phyloP scores from a whole-genome alignment of 495 filamentous ascomycete genomes.

The Geoglossum glabrum region DNA sequence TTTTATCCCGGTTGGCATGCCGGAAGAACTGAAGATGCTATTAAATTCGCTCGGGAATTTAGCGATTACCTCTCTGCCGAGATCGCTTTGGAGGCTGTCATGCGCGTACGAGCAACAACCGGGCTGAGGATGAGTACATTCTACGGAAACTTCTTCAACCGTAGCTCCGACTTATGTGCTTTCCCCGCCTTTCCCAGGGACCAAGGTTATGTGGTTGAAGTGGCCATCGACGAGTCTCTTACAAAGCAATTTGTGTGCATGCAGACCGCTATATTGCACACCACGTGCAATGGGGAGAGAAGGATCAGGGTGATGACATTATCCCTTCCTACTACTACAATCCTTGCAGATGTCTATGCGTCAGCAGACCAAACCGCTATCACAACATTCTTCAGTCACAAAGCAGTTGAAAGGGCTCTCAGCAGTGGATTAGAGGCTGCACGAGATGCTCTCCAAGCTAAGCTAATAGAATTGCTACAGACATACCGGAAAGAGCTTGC shows the following conservation, averaged over 20 bases:
- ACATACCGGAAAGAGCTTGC: conserved; percentile 96
- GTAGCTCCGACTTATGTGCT: conserved; percentile 86
- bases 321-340: conserved; percentile 78
- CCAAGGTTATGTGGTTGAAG: conserved; percentile 96
- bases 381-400: conserved; percentile 87
- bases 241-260: conserved; percentile 86
- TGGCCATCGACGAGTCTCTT: conserved; percentile 88
- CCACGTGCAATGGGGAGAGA: conserved; percentile 91
- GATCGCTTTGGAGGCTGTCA: conserved; percentile 88
- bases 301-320: conserved; percentile 89
- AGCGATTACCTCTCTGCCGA: conserved; percentile 89
- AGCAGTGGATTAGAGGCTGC: conserved; percentile 77
- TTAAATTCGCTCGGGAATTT: conserved; percentile 93
- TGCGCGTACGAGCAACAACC: conserved; percentile 85
- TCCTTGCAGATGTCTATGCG: conserved; percentile 76
- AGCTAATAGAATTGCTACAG: conserved; percentile 78
- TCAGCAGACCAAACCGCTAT: conserved; percentile 88
- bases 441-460: conserved; percentile 71
- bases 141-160: conserved; percentile 99
- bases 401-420: conserved; percentile 80
- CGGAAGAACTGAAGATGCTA: conserved; percentile 75
- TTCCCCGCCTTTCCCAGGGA: conserved; percentile 96
- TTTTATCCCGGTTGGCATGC: conserved; percentile 99
- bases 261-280: conserved; percentile 93
- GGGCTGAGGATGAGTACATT: conserved; percentile 92